Evolutionary conservation across 306 rosid genomes (phyloP).

Genomic region (Corylus americana): DNA sequence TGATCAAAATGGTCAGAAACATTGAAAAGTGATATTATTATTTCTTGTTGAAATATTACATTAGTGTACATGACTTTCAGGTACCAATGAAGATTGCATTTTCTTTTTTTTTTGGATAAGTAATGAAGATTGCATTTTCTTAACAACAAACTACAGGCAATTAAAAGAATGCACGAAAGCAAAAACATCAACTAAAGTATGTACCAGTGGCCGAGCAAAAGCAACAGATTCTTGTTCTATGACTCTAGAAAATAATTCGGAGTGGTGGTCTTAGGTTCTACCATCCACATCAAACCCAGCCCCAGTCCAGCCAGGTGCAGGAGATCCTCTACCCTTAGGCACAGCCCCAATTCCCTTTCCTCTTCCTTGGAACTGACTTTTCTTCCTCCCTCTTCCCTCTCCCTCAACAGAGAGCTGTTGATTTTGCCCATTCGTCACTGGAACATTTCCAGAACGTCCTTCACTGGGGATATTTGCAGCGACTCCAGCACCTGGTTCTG

Average conservation of each 20-base stretch:
- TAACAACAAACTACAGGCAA: constrained; percentile 13
- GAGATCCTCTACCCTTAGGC: constrained; percentile 70
- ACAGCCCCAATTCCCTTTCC: constrained; percentile 88
- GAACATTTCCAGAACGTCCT: constrained; percentile 43
- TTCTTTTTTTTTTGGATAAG: too few relatives aligned
- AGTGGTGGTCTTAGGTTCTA: constrained; percentile 35
- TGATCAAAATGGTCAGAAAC: not conserved
- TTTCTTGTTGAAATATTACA: constrained; percentile 20
- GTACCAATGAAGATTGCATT: constrained; percentile 17
- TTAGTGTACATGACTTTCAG: constrained; percentile 9
- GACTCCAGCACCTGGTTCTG: constrained; percentile 40
- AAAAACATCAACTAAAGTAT: constrained; percentile 29
- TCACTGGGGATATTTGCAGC: constrained; percentile 39
- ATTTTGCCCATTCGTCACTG: constrained; percentile 44
- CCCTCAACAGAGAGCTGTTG: constrained; percentile 50
- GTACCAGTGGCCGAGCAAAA: constrained; percentile 20
- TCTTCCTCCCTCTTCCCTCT: constrained; percentile 75
- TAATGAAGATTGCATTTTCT: constrained; percentile 12
- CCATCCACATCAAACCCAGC: constrained; percentile 91
- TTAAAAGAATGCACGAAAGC: constrained; percentile 14
- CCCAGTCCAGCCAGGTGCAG: constrained; percentile 84
- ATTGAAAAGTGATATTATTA: not conserved
- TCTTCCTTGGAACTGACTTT: constrained; percentile 63
- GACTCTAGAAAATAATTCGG: constrained; percentile 19
- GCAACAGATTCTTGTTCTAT: constrained; percentile 19